These are phyloP conservation scores for Zygoascus bituminiphila DNA, from an alignment of 805 yeast species.

Conservation along the genomic window DNA sequence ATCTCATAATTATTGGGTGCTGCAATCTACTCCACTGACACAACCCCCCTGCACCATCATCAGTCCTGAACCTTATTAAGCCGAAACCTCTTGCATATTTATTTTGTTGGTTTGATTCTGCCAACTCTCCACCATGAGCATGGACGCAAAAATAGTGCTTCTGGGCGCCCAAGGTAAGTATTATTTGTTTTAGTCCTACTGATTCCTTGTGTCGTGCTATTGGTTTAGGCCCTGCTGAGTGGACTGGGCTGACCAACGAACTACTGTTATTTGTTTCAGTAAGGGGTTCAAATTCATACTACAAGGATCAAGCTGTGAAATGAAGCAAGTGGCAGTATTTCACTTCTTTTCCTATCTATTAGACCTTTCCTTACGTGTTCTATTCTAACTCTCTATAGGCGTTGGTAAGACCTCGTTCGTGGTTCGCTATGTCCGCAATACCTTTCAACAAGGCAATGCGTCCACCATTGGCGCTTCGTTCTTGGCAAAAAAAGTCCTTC, in stretches of 20 bases:
- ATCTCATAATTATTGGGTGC: too few species aligned
- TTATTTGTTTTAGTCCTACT: not conserved
- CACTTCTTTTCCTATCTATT: too few species aligned
- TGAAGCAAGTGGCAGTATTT: too few species aligned
- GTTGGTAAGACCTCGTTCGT: conserved; percentile 31
- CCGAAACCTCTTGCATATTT: not conserved
- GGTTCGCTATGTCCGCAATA: conserved; percentile 29
- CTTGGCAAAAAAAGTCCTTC: conserved; percentile 27
- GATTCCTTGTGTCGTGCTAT: too few species aligned
- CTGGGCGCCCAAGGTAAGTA: conserved; percentile 29
- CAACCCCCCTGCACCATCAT: not conserved
- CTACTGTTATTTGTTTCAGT: too few species aligned
- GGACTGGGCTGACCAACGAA: too few species aligned
- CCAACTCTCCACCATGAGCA: conserved; percentile 17
- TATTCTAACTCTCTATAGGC: conserved; percentile 16
- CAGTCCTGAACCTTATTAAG: not conserved
- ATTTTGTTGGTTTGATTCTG: not conserved
- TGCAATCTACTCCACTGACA: too few species aligned
- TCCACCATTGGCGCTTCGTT: conserved; percentile 31
- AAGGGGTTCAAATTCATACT: not conserved
- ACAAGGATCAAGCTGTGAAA: too few species aligned
- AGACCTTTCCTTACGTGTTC: too few species aligned
- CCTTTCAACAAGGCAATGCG: conserved; percentile 28
- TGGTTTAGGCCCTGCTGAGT: too few species aligned
- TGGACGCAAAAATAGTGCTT: conserved; percentile 30